These are phyloP conservation scores for Spinellus fusiger DNA, from an alignment of 192 early-diverging fungal species.

Conservation along the genomic window DNA sequence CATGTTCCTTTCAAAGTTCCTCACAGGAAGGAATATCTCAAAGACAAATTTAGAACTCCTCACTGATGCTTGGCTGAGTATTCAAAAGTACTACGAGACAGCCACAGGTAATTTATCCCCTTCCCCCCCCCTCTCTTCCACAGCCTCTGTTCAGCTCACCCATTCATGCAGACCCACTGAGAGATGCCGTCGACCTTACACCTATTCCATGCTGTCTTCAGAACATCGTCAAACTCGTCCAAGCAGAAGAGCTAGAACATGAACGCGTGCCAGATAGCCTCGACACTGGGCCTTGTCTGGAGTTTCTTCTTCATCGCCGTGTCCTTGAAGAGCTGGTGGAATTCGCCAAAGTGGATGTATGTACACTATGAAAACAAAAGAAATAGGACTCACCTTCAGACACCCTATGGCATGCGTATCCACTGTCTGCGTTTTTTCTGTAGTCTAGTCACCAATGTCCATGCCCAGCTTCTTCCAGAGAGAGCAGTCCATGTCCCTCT, in stretches of 20 bases:
- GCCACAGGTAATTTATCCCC: conserved; percentile 19
- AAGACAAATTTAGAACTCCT: conserved; percentile 29
- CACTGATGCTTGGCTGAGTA: conserved; percentile 25
- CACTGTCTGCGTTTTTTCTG: conserved; percentile 33
- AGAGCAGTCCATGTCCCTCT: conserved; percentile 35
- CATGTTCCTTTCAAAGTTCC: conserved; percentile 34
- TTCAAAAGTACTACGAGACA: conserved; percentile 33
- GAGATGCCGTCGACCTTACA: conserved; percentile 33
- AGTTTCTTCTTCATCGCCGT: conserved; percentile 27
- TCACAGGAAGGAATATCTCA: conserved; percentile 29
- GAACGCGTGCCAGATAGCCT: conserved; percentile 25
- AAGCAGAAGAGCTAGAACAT: conserved; percentile 31
- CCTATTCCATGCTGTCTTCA: conserved; percentile 27
- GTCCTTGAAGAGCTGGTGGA: conserved; percentile 31
- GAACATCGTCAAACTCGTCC: conserved; percentile 29
- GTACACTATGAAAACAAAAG: background rate
- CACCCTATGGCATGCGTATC: conserved; percentile 35
- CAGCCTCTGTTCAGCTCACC: background rate
- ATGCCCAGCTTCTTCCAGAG: conserved; percentile 34
- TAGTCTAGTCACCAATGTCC: conserved; percentile 31
- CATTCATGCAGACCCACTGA: conserved; percentile 28
- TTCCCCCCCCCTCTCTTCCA: background rate
- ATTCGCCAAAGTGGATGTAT: conserved; percentile 37
- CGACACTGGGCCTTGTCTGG: conserved; percentile 30
- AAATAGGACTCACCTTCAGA: conserved; percentile 5